Base-by-base conservation (phyloP, 306 rosid species). In the Lathyrus oleraceus region DNA sequence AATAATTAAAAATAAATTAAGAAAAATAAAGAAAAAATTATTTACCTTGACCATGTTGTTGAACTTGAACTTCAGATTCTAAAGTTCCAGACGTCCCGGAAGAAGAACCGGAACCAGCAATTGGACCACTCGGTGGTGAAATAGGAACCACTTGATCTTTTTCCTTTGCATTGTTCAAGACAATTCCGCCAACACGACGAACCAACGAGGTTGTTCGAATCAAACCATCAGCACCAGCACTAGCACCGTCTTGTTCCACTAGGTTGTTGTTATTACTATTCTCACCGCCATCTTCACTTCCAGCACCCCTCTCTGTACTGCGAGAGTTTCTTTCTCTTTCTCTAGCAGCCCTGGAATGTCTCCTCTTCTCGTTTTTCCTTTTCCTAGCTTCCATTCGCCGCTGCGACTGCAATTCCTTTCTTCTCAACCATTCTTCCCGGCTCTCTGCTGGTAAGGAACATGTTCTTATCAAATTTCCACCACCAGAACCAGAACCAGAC, bases 391-490 rank as follows among this genome's bases (percentile, higher is more conserved):
- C 97, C 89, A 89, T 56, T 39, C 97, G 76, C 70, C 96, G 78
- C 68, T 85, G 49, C 2, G 85, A 78, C 86, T 91, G 97, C 79
- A 91, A 5, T 76, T 87, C 90, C 79, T 89, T 91, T 88, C 94
- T 84, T 82, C 71, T 83, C 78, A 90, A 80, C 90, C 89, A 84
- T 69, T 83, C 88, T 5, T 84, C 91, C 61, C 83, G 87, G 0
- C 78, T 85, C 70, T 83, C 97, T 11, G 84, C 72, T 0, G 96
- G 97, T 30, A 91, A 84, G 4, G 94, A 91, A 51, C 90, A 84
- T 0, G 96, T 77, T 73, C 90, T 84, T 40, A 64, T 71, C 57
- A 89, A 67, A 45, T 82, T 63, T 4, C 65, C 53, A 52, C 53
- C 69, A 6, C 19, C 39, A 25, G 13, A n/a, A 10, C 39, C 75